A percentile compares a stretch with the other conserved stretches of the same genome.
Conservation (phyloP, 371 early-diverging fungal species). For the Saksenaea oblongispora region DNA sequence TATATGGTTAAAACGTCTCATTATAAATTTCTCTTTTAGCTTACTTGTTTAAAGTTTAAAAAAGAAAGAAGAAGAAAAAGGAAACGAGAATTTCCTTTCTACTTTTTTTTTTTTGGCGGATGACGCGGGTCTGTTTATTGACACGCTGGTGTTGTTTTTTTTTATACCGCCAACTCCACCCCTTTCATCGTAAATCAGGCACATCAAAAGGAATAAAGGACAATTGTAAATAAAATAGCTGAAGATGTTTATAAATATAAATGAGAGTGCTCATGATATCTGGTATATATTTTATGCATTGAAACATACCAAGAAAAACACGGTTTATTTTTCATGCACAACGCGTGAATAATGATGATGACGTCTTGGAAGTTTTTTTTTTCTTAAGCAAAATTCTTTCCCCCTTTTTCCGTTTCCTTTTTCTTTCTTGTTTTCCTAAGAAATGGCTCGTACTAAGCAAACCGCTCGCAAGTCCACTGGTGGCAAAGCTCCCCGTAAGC, state of each 20-base stretch:
- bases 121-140: conserved; percentile 2
- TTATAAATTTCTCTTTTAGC: conserved; percentile 41
- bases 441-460: conserved; percentile 98
- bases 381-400: too few species aligned
- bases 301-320: too few species aligned
- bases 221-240: too few species aligned
- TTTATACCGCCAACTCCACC: background rate
- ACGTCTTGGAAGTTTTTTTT: too few species aligned
- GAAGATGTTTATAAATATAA: too few species aligned
- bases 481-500: conserved; percentile 98
- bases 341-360: too few species aligned
- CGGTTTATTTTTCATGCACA: too few species aligned
- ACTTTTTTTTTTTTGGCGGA: background rate
- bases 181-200: too few species aligned
- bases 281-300: too few species aligned
- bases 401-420: background rate
- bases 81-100: background rate
- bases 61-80: conserved; percentile 9
- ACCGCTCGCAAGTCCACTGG: conserved; percentile 99
- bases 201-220: too few species aligned
- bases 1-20: background rate
- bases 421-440: conserved; percentile 8
- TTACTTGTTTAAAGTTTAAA: conserved; percentile 12
- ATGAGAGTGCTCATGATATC: too few species aligned
- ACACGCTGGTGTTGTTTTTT: background rate